These are phyloP conservation scores for Xylaria castorea DNA, from an alignment of 495 filamentous ascomycete species.

Conservation along the genomic window DNA sequence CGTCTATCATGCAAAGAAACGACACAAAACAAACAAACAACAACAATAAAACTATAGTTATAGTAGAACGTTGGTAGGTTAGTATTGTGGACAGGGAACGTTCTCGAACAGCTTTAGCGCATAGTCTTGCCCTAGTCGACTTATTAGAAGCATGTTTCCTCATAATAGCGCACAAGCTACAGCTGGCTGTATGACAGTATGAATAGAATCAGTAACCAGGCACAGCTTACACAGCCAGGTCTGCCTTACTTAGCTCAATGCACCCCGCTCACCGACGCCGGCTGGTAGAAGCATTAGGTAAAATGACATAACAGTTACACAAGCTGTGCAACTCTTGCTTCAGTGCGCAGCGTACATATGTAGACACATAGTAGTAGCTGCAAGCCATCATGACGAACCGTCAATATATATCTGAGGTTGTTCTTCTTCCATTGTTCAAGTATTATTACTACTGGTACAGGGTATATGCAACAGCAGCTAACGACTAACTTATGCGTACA, in stretches of 20 bases:
- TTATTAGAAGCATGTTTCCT: neutral
- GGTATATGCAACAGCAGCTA: neutral
- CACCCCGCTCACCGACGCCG: constrained; percentile 23
- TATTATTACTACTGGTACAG: neutral
- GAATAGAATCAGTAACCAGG: neutral
- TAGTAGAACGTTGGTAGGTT: neutral
- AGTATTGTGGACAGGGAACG: neutral
- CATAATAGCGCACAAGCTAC: neutral
- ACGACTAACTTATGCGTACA: too few relatives aligned
- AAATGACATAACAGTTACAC: neutral
- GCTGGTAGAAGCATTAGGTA: constrained; percentile 14
- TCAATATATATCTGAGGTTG: neutral
- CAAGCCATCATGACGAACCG: neutral
- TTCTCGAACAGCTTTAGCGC: constrained; percentile 15
- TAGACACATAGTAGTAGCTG: neutral
- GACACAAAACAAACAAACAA: neutral
- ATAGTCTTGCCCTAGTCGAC: neutral
- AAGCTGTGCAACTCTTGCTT: neutral
- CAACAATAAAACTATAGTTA: neutral
- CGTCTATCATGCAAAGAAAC: neutral
- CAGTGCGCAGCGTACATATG: neutral
- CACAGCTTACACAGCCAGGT: too few relatives aligned
- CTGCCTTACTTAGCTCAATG: too few relatives aligned
- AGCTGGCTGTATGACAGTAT: constrained; percentile 4
- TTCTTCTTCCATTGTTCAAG: neutral